A percentile compares a stretch with the other conserved stretches of the same genome.
phyloP scores from a whole-genome alignment of 2,329 filamentous ascomycete genomes.

The Fusarium goolgardi region DNA sequence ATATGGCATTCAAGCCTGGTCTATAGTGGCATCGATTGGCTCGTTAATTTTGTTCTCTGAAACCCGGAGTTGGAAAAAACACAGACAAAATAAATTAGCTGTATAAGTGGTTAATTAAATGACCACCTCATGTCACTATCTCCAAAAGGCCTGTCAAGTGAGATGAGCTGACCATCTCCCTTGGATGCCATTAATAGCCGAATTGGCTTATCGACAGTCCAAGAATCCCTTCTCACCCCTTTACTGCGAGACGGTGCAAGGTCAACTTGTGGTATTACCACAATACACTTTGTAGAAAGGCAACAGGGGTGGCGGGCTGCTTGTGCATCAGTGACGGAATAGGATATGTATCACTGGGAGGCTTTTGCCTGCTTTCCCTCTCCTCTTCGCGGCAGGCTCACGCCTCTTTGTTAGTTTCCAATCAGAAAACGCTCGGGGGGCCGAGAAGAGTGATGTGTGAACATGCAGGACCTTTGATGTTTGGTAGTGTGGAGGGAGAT shows the following conservation, averaged over 20 bases:
- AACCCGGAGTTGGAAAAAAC: background rate
- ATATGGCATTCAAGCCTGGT: background rate
- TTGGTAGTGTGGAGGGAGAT: constrained; percentile 14
- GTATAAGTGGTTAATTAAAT: constrained; percentile 44
- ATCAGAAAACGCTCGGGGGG: background rate
- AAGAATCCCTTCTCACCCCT: constrained; percentile 21
- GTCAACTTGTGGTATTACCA: constrained; percentile 2
- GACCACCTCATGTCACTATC: constrained; percentile 52
- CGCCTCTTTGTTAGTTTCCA: constrained; percentile 11
- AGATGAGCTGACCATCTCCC: constrained; percentile 34
- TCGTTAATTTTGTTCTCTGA: background rate
- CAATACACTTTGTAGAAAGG: constrained; percentile 9
- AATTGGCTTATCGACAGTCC: background rate
- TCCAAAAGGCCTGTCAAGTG: constrained; percentile 54
- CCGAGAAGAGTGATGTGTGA: background rate
- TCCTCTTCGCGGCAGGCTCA: constrained; percentile 7
- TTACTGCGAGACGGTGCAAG: constrained; percentile 25
- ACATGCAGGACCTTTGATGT: constrained; percentile 15
- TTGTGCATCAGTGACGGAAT: constrained; percentile 1
- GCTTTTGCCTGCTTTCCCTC: background rate
- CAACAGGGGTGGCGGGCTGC: constrained; percentile 16
- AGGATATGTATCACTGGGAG: background rate
- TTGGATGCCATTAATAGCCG: background rate
- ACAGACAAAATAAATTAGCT: background rate
- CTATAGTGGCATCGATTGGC: background rate